phyloP scores from a whole-genome alignment of 768 basidiomycete species.

The Daedaleopsis sinensis region DNA sequence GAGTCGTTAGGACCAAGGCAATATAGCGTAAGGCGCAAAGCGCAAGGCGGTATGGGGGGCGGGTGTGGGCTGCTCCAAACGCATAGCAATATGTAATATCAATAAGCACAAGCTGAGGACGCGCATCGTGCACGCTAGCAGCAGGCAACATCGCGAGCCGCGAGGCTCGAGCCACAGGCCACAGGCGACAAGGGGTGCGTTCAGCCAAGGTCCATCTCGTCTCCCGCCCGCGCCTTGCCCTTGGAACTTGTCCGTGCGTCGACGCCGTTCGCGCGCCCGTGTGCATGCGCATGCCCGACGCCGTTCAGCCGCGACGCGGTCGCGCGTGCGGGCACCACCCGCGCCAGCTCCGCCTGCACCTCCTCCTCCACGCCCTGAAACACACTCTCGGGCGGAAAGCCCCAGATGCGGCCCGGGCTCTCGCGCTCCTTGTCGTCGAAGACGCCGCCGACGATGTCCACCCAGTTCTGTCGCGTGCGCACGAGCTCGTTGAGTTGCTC shows the following conservation, averaged over 20 bases:
- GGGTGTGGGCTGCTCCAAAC: neutral
- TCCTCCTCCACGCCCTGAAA: constrained; percentile 77
- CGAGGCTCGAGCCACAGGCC: neutral
- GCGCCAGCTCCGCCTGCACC: constrained; percentile 42
- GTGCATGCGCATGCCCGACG: neutral
- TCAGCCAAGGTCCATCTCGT: constrained; percentile 73
- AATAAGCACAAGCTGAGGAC: constrained; percentile 18
- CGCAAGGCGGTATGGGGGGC: no score
- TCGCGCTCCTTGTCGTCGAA: constrained; percentile 76
- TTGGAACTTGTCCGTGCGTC: constrained; percentile 36
- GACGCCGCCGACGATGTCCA: constrained; percentile 70
- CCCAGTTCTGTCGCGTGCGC: constrained; percentile 77
- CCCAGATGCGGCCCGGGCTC: constrained; percentile 70
- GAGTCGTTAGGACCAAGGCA: no score
- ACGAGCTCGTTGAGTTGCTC: constrained; percentile 75
- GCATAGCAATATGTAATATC: constrained; percentile 23
- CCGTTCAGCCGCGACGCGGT: constrained; percentile 1
- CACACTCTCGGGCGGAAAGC: constrained; percentile 75
- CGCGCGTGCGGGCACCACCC: constrained; percentile 15
- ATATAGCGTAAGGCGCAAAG: no score
- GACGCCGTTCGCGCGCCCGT: neutral
- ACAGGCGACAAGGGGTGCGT: neutral
- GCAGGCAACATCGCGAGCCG: neutral
- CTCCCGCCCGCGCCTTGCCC: constrained; percentile 55
- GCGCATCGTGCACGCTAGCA: neutral